A percentile compares a stretch with the other conserved stretches of the same genome.
phyloP scores from a whole-genome alignment of 2,329 filamentous ascomycete species.

The Pseudonectria buxi region DNA sequence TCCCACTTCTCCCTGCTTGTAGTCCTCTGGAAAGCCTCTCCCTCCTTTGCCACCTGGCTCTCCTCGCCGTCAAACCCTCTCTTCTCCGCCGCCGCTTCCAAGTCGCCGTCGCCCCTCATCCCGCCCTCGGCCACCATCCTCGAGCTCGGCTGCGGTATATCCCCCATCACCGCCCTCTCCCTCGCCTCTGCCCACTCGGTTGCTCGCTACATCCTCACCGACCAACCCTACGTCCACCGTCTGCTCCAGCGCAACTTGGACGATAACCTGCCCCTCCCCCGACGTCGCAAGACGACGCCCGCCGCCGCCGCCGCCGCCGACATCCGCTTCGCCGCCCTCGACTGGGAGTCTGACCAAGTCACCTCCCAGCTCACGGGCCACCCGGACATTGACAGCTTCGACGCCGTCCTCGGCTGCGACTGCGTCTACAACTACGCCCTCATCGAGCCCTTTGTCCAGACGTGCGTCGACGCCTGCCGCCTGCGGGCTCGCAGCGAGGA shows the following conservation, averaged over 20 bases:
- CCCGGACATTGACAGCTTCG: slow-evolving; percentile 44
- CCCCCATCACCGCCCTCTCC: slow-evolving; percentile 67
- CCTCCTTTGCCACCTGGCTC: slow-evolving; percentile 76
- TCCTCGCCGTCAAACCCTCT: slow-evolving; percentile 56
- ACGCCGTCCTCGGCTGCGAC: slow-evolving; percentile 77
- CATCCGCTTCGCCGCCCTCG: slow-evolving; percentile 56
- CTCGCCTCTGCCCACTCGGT: slow-evolving; percentile 50
- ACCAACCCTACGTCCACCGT: slow-evolving; percentile 78
- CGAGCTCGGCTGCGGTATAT: slow-evolving; percentile 85
- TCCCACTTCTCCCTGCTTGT: background rate
- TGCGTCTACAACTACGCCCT: slow-evolving; percentile 93
- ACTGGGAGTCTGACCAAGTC: slow-evolving; percentile 72
- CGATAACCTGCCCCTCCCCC: slow-evolving; percentile 42
- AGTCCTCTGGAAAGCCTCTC: slow-evolving; percentile 91
- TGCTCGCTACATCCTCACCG: slow-evolving; percentile 67
- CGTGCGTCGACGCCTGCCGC: slow-evolving; percentile 67
- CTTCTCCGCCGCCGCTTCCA: slow-evolving; percentile 30
- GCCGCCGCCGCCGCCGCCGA: slow-evolving; percentile 20
- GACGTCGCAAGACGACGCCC: slow-evolving; percentile 11
- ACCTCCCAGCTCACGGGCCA: slow-evolving; percentile 35
- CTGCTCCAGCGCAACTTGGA: slow-evolving; percentile 70
- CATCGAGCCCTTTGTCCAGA: slow-evolving; percentile 72
- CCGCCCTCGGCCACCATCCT: slow-evolving; percentile 52
- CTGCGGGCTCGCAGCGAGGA: slow-evolving; percentile 34
- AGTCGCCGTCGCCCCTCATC: slow-evolving; percentile 34